Conservation (phyloP, 108 stramenopile genomes). For the Pseudonitzschia pungens region DNA sequence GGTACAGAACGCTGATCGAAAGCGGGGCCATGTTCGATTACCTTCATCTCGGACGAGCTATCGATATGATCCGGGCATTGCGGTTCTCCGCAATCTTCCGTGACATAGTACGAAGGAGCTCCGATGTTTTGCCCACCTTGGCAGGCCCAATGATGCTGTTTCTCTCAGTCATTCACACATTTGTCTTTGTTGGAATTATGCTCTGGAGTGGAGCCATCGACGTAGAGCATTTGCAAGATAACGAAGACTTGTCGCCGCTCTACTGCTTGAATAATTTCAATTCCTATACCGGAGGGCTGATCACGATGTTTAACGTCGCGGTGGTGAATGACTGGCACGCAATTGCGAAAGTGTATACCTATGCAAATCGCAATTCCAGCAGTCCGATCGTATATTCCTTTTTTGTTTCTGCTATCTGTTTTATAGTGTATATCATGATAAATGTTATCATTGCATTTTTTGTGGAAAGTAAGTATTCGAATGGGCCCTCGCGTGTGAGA, state of each 20-base stretch:
- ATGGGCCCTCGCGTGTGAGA: no score
- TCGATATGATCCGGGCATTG: slow-evolving; percentile 63
- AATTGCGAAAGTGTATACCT: slow-evolving; percentile 50
- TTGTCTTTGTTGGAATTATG: slow-evolving; percentile 49
- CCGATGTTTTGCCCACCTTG: slow-evolving; percentile 53
- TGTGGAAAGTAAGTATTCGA: slow-evolving; percentile 43
- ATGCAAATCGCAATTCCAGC: slow-evolving; percentile 37
- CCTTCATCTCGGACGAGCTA: slow-evolving; percentile 48
- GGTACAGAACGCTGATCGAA: neutral
- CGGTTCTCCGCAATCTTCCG: slow-evolving; percentile 57
- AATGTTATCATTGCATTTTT: slow-evolving; percentile 68
- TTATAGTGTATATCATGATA: slow-evolving; percentile 44
- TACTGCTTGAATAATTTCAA: slow-evolving; percentile 77
- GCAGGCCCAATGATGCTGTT: slow-evolving; percentile 50
- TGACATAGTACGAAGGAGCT: slow-evolving; percentile 47
- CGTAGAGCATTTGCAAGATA: slow-evolving; percentile 18
- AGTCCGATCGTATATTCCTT: slow-evolving; percentile 52
- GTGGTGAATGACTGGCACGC: slow-evolving; percentile 71
- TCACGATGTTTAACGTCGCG: slow-evolving; percentile 61
- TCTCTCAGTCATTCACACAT: slow-evolving; percentile 45
- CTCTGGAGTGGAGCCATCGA: slow-evolving; percentile 60
- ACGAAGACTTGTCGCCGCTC: slow-evolving; percentile 33
- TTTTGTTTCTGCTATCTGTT: slow-evolving; percentile 45
- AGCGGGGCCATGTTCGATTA: slow-evolving; percentile 21
- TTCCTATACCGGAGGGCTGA: slow-evolving; percentile 46